phyloP scores from a whole-genome alignment of 441 rosid species.

The Macaranga tanarius region DNA sequence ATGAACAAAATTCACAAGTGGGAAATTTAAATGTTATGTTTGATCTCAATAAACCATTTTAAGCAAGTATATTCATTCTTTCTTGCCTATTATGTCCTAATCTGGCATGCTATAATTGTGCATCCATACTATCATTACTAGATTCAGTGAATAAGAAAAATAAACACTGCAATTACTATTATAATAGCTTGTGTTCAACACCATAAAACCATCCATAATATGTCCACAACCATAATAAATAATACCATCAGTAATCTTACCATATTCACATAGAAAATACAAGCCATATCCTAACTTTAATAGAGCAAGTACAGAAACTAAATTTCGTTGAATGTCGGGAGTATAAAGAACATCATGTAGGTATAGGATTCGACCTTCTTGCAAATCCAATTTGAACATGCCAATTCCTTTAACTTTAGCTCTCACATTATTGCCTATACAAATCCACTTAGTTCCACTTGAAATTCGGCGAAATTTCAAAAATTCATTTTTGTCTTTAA shows the following conservation, averaged over 20 bases:
- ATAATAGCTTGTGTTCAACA: no score
- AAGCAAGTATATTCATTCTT: background rate
- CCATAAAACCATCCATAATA: no score
- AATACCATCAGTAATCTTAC: background rate
- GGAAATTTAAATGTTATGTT: background rate
- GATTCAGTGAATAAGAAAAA: conserved; percentile 6
- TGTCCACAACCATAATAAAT: background rate
- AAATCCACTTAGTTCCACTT: background rate
- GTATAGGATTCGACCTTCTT: background rate
- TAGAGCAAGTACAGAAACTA: no score
- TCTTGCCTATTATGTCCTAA: conserved; percentile 21
- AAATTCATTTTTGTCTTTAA: background rate
- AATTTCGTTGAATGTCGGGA: background rate
- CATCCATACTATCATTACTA: conserved; percentile 4
- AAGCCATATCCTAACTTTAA: conserved; percentile 2
- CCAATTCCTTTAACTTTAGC: conserved; percentile 19
- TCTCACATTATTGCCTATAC: conserved; percentile 2
- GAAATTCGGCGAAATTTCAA: no score
- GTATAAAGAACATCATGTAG: no score
- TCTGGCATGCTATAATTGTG: conserved; percentile 14
- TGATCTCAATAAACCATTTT: background rate
- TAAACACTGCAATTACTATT: background rate
- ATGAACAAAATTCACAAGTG: conserved; percentile 5
- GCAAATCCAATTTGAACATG: background rate
- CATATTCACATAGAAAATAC: background rate